Conservation (phyloP, 441 rosid species). For the Sinapis alba region DNA sequence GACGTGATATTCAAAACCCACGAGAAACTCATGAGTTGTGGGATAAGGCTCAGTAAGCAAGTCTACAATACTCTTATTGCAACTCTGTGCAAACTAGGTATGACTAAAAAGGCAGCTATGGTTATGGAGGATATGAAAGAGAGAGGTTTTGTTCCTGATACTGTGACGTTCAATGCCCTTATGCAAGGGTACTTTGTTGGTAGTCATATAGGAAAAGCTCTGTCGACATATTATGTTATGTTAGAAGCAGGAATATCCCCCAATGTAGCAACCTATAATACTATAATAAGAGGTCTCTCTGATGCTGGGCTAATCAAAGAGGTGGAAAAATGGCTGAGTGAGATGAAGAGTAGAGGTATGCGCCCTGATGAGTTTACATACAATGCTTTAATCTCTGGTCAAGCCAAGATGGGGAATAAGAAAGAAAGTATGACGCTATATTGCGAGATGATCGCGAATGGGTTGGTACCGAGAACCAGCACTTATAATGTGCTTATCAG, state of each 20-base stretch:
- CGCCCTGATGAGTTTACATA: conserved; percentile 66
- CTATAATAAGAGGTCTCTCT: conserved; percentile 66
- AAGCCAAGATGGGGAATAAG: conserved; percentile 71
- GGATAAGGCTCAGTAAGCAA: conserved; percentile 58
- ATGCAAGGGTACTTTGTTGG: conserved; percentile 68
- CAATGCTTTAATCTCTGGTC: conserved; percentile 68
- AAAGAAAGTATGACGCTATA: conserved; percentile 66
- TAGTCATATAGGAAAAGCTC: conserved; percentile 59
- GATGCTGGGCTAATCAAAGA: conserved; percentile 54
- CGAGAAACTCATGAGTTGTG: conserved; percentile 55
- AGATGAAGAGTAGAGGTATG: conserved; percentile 71
- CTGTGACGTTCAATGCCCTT: conserved; percentile 75
- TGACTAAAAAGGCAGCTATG: conserved; percentile 71
- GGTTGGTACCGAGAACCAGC: conserved; percentile 77
- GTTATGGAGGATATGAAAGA: conserved; percentile 60
- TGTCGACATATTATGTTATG: conserved; percentile 57
- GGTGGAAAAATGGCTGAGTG: conserved; percentile 52
- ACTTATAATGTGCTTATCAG: conserved; percentile 80
- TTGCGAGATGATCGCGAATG: conserved; percentile 78
- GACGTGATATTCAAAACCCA: conserved; percentile 61
- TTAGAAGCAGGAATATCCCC: conserved; percentile 59
- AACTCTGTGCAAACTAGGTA: conserved; percentile 74
- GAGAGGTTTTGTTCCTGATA: conserved; percentile 58
- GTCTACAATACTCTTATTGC: conserved; percentile 71
- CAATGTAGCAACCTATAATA: conserved; percentile 66